Base-by-base conservation (phyloP, 2,329 filamentous ascomycete species). In the Fusarium sp. region DNA sequence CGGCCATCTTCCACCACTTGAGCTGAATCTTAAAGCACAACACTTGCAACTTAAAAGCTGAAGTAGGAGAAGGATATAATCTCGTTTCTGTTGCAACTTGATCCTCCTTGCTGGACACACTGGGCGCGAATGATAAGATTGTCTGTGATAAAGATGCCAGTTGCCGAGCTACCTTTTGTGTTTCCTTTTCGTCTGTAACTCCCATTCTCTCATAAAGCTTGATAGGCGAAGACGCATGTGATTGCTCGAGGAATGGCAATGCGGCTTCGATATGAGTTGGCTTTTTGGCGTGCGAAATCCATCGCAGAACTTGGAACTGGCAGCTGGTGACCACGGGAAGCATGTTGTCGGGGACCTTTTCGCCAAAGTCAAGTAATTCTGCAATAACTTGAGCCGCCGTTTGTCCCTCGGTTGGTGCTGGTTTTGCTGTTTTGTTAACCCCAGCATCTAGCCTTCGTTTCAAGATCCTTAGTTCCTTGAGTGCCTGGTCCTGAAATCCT, bases 391-490 rank as follows among this genome's bases (percentile, higher is more conserved):
- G 73, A 11, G 77, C 64, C n/a, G 69, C 70, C 10, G 66, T 79
- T 45, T 78, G 77, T 5, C 78, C 63, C 42, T 81, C 77, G 2
- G 76, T 57, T 42, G 76, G 72, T 10, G 72, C 45, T 10, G 77
- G 53, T 49, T 79, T 80, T 46, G 70, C 55, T 3, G 73, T 55
- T 63, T 82, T 83, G 40, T 82, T 78, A 25, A 69, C 59, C 20
- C 75, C 66, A 27, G 72, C 72, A 49, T 91, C 88, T 45, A 95
- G 73, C 32, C 89, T 85, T 64, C 82, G 85, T 77, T 92, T 94
- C 70, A 95, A 77, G 14, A 90, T 81, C 43, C 87, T 83, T 63
- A 95, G 77, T 74, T 95, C 92, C 74, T 89, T 92, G 44, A 89
- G 79, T 1, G 92, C 92, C 60, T 91, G 83, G n/a, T 89, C 87